Evolutionary conservation across 1,284 basidiomycete genomes (phyloP), one percentile per base, ranked within the genome.

Genomic region (Puccinia novopanici): DNA sequence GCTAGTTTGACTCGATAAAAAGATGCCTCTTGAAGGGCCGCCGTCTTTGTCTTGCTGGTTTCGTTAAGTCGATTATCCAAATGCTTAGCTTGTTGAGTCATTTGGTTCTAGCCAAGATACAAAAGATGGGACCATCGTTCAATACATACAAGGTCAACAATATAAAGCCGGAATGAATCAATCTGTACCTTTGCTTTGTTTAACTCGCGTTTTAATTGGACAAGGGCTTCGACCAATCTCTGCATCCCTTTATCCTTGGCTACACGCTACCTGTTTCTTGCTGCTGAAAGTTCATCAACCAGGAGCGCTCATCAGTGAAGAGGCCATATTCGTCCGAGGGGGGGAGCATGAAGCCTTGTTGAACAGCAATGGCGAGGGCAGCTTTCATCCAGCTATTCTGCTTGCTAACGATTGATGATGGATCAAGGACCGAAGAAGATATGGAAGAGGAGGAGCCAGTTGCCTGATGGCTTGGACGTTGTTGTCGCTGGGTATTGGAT

Each of bases 1-100:
- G 91, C 89, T 15, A 97, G 88, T 87, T 98, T 98, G 70, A 95
- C 93, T 68, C 96, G 93, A 86, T 95, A 98, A 87, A 93, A 99
- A 0, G 95, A 93, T 1, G 96, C 93, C 86, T 99, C 97, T 86
- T 99, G 94, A 8, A 94, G 87, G 0, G 97, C 96, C 71, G 90
- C 91, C 5, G 89, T 87, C 82, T 92, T 92, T 79, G 91, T 87
- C 54, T 92, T 90, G 82, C 98, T 94, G 1, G 92, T 91, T 82
- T 95, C 93, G 19, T 89, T 88, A 8, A 96, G 86, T 70, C 91
- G 91, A 61, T 93, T 91, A 8, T 93, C 93, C 8, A 91, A 90
- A 57, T 89, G 88, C 73, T 89, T 90, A 0, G 92, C 91, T 86
- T 95, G 93, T 80, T 91, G 91, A 12, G 89, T 89, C 84, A 95